Conservation (phyloP, 2,329 filamentous ascomycete genomes). For the Falciphora oryzae region DNA sequence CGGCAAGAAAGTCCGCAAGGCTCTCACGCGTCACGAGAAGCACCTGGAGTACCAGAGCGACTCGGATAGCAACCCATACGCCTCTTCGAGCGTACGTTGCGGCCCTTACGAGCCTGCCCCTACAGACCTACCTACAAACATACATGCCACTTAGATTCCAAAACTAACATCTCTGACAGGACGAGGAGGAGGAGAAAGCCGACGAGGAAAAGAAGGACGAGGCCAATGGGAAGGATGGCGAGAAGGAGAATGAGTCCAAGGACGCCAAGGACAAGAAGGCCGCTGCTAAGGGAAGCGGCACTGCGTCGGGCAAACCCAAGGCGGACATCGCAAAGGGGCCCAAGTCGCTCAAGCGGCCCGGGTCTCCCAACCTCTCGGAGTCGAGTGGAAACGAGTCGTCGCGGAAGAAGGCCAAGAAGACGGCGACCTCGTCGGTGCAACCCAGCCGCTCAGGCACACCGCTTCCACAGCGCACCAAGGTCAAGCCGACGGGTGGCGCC, state of each 20-base stretch:
- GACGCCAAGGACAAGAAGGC: conserved; percentile 47
- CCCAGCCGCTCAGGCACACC: conserved; percentile 52
- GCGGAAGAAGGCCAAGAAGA: conserved; percentile 70
- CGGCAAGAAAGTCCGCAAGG: conserved; percentile 74
- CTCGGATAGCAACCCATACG: conserved; percentile 32
- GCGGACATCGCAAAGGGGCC: conserved; percentile 45
- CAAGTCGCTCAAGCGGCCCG: conserved; percentile 71
- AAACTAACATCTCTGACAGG: conserved; percentile 23
- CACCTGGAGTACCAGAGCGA: conserved; percentile 79
- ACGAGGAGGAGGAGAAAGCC: conserved; percentile 46
- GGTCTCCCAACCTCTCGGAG: conserved; percentile 83
- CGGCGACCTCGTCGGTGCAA: conserved; percentile 39
- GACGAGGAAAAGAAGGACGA: conserved; percentile 64
- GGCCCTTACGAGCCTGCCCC: not conserved
- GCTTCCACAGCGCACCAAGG: conserved; percentile 32
- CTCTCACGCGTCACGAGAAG: conserved; percentile 77
- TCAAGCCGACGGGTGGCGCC: conserved; percentile 45
- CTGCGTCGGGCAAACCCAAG: conserved; percentile 43
- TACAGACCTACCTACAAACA: not conserved
- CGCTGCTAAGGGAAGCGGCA: conserved; percentile 63
- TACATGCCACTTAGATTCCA: not conserved
- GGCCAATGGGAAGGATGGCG: conserved; percentile 47
- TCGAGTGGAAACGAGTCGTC: conserved; percentile 87
- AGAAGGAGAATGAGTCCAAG: conserved; percentile 50
- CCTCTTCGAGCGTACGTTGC: conserved; percentile 27